Evolutionary conservation across 2,329 filamentous ascomycete species (phyloP).

Genomic region (Pseudogymnoascus sp.): DNA sequence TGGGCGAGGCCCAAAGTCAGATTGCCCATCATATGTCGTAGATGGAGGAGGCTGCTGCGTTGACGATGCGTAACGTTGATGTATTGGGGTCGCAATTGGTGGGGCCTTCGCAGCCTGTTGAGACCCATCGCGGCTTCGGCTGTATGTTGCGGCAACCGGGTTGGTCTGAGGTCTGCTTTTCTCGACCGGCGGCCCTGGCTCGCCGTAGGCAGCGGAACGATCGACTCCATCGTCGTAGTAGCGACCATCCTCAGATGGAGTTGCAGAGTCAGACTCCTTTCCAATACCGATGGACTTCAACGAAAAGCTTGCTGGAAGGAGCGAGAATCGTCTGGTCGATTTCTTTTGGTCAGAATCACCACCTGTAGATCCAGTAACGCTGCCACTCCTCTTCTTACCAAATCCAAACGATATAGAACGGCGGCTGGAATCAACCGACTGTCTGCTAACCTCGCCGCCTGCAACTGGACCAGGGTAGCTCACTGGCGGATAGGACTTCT

Average conservation of each 20-base stretch:
- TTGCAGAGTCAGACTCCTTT: slow-evolving; percentile 35
- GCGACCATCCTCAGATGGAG: slow-evolving; percentile 17
- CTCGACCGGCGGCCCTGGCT: slow-evolving; percentile 1
- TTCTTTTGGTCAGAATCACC: slow-evolving; percentile 41
- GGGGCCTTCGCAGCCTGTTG: slow-evolving; percentile 31
- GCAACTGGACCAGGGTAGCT: slow-evolving; percentile 74
- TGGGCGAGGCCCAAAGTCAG: slow-evolving; percentile 20
- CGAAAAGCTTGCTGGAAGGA: slow-evolving; percentile 57
- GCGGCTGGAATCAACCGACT: slow-evolving; percentile 65
- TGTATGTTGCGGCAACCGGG: slow-evolving; percentile 16
- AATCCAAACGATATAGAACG: slow-evolving; percentile 63
- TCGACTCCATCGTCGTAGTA: slow-evolving; percentile 21
- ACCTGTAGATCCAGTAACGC: slow-evolving; percentile 48
- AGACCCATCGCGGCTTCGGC: slow-evolving; percentile 21
- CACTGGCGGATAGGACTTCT: slow-evolving; percentile 71
- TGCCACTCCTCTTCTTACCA: slow-evolving; percentile 63
- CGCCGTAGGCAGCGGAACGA: slow-evolving; percentile 18
- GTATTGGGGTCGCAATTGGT: slow-evolving; percentile 32
- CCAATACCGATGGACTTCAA: slow-evolving; percentile 55
- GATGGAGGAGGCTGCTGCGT: background rate
- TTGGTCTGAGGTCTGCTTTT: background rate
- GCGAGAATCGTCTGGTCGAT: slow-evolving; percentile 58
- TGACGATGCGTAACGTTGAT: slow-evolving; percentile 34
- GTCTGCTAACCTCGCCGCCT: slow-evolving; percentile 36
- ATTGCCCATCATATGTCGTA: background rate